Percentiles rank a stretch among this genome's conserved stretches.
Conservation (phyloP, 192 early-diverging fungal species). For the Powellomyces hirtus region DNA sequence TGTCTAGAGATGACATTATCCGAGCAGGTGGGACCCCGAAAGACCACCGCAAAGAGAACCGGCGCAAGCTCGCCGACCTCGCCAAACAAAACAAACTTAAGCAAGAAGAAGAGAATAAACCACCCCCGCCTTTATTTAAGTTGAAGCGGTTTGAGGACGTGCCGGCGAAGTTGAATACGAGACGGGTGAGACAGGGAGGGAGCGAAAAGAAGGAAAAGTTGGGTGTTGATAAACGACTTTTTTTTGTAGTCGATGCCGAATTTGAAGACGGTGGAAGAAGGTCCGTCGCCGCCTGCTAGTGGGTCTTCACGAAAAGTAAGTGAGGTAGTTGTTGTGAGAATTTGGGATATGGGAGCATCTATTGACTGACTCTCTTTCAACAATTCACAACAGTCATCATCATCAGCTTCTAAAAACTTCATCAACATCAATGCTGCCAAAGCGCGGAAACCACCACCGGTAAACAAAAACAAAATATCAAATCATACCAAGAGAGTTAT, state of each 20-base stretch:
- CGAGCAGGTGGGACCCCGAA: slow-evolving; percentile 49
- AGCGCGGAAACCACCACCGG: slow-evolving; percentile 28
- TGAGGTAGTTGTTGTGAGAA: neutral
- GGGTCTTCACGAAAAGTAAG: neutral
- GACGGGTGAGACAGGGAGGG: slow-evolving; percentile 13
- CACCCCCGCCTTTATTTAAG: slow-evolving; percentile 46
- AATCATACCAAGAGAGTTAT: too few relatives aligned
- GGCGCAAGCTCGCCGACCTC: slow-evolving; percentile 32
- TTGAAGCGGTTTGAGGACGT: slow-evolving; percentile 50
- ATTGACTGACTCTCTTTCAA: neutral
- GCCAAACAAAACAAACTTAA: slow-evolving; percentile 32
- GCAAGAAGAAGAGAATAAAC: slow-evolving; percentile 30
- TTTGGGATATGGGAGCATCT: neutral
- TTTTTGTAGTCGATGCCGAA: too few relatives aligned
- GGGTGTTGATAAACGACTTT: neutral
- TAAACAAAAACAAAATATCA: too few relatives aligned
- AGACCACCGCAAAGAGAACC: slow-evolving; percentile 50
- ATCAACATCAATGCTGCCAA: slow-evolving; percentile 41
- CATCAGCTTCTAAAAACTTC: slow-evolving; percentile 40
- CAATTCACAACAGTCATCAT: neutral
- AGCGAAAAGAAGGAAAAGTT: too few relatives aligned
- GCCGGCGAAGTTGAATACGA: slow-evolving; percentile 38
- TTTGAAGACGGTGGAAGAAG: too few relatives aligned
- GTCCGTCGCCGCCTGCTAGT: neutral
- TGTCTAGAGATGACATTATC: slow-evolving; percentile 49